Percentiles rank a stretch among this genome's conserved stretches.
phyloP scores from a whole-genome alignment of 768 basidiomycete species.

The Lactarius sp. region DNA sequence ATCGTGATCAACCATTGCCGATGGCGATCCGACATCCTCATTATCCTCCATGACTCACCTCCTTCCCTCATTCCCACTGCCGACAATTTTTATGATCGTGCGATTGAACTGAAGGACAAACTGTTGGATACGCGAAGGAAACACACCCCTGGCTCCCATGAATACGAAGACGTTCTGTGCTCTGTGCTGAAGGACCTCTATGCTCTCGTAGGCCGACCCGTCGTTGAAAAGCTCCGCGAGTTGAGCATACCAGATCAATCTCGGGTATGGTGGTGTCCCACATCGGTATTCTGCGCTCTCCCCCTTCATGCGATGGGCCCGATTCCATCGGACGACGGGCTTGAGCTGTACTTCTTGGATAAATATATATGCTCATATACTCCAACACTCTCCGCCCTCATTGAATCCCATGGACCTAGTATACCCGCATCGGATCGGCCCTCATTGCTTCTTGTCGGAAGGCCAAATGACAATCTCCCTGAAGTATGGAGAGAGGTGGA shows the following conservation, averaged over 20 bases:
- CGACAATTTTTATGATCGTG: not conserved
- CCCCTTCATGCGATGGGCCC: not conserved
- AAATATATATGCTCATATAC: not conserved
- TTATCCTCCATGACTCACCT: not conserved
- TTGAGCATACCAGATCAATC: not conserved
- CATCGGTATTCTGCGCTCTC: not conserved
- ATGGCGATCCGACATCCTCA: slow-evolving; percentile 6
- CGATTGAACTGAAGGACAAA: not conserved
- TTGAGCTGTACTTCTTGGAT: not conserved
- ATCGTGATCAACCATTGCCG: slow-evolving; percentile 3
- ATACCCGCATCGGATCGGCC: slow-evolving; percentile 29
- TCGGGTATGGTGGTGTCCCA: not conserved
- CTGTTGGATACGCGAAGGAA: not conserved
- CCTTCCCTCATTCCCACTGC: not conserved
- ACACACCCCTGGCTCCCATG: not conserved
- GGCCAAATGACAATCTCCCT: not conserved
- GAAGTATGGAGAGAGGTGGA: not conserved
- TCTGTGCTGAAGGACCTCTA: not conserved
- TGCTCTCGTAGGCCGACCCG: not conserved
- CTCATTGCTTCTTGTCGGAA: not conserved
- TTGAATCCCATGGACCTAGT: not conserved
- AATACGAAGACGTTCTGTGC: not conserved
- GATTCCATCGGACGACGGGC: not conserved
- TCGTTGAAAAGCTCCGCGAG: not conserved
- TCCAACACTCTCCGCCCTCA: not conserved